Conservation (phyloP, 768 basidiomycete genomes). For the Pisolithus sp. region DNA sequence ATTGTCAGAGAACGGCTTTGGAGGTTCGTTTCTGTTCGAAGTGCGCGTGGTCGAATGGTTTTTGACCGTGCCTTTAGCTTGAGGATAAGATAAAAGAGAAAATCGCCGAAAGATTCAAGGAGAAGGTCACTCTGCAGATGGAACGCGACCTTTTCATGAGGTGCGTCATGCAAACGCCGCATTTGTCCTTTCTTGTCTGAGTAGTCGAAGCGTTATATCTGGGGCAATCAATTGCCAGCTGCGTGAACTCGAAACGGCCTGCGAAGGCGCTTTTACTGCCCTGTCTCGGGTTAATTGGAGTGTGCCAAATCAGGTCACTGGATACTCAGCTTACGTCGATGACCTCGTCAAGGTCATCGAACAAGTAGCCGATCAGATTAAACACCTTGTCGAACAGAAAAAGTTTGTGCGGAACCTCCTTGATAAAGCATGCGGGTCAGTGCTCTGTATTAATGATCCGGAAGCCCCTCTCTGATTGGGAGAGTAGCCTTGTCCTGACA, state of each 20-base stretch:
- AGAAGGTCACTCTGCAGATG: slow-evolving; percentile 72
- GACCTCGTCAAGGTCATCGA: slow-evolving; percentile 74
- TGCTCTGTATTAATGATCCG: background rate
- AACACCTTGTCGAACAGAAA: slow-evolving; percentile 86
- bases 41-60: slow-evolving; percentile 1
- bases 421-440: slow-evolving; percentile 87
- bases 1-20: slow-evolving; percentile 85
- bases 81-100: slow-evolving; percentile 89
- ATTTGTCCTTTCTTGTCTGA: background rate
- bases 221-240: slow-evolving; percentile 74
- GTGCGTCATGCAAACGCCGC: slow-evolving; percentile 36
- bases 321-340: slow-evolving; percentile 73
- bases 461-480: background rate
- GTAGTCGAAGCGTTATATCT: slow-evolving; percentile 63
- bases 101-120: slow-evolving; percentile 68
- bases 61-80: slow-evolving; percentile 42
- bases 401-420: slow-evolving; percentile 90
- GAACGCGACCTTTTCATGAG: slow-evolving; percentile 88
- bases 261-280: slow-evolving; percentile 70
- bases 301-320: slow-evolving; percentile 74
- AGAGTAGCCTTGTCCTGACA: slow-evolving; percentile 65
- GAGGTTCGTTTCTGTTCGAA: slow-evolving; percentile 47
- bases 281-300: slow-evolving; percentile 80
- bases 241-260: slow-evolving; percentile 78
- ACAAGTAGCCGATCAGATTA: slow-evolving; percentile 69